Evolutionary conservation across 768 basidiomycete genomes (phyloP), one percentile per base, ranked within the genome.

Genomic region (Pisolithus albus): DNA sequence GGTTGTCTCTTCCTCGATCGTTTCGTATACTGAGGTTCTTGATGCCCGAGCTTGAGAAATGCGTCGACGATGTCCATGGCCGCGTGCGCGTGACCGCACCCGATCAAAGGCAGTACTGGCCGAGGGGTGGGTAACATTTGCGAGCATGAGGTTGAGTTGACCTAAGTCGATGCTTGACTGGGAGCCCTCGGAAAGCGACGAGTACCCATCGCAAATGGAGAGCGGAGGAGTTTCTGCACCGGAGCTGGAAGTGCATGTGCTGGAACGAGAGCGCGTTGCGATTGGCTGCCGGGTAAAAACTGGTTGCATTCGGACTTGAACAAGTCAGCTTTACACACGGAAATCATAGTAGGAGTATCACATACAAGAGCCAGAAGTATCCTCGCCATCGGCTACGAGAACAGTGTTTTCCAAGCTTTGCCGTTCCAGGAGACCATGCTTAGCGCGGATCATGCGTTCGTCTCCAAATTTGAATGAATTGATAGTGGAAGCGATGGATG

Each of bases 81-180:
- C 84, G 16, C 76, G 77, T 21, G 75, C 70, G 5, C 81, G 76
- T 18, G 72, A 66, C 6, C 64, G 65, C 5, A 60, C 56, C 19
- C 73, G 65, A 42, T 74, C 66, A 30, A 79, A 68, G 3, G 71
- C 67, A 7, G 65, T 67, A 19, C 63, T 75, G 8, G 79, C 71
- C 28, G 71, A 61, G 0, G 83, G 80, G 38, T 80, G 73, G 0
- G 81, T 78, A 0, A 75, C 63, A 44, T 81, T 82, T 5, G 81
- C 64, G 16, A 91, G 74, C 16, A 80, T 65, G 4, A 70, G 55
- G 54, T 81, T 81, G 50, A 91, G 64, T 1, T 81, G 80, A 0
- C 77, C 74, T 2, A 89, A 63, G 63, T 91, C 88, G 51, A 89
- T 82, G 67, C 87, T 88, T 0, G 85, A 88, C 63, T 85, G 80